These are phyloP conservation scores for Paracoccidioides brasiliensis DNA, from an alignment of 2,329 filamentous ascomycete genomes.

Conservation along the genomic window DNA sequence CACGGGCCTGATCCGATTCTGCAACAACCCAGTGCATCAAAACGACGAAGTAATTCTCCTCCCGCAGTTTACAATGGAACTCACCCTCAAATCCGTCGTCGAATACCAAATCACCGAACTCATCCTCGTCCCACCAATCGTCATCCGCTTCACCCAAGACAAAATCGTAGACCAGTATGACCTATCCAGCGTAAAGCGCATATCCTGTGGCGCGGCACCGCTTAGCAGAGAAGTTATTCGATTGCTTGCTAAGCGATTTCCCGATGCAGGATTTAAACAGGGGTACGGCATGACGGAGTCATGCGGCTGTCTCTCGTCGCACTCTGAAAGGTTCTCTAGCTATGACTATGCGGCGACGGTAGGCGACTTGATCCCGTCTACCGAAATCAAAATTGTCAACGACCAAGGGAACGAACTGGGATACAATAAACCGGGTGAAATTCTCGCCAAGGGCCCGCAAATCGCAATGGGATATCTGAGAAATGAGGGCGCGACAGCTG, in stretches of 20 bases:
- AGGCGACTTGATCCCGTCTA: slow-evolving; percentile 34
- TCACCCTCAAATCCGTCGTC: slow-evolving; percentile 41
- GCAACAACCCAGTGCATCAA: slow-evolving; percentile 47
- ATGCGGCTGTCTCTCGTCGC: slow-evolving; percentile 42
- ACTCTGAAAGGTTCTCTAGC: slow-evolving; percentile 40
- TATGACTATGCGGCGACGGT: slow-evolving; percentile 37
- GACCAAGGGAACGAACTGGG: slow-evolving; percentile 41
- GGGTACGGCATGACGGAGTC: slow-evolving; percentile 38
- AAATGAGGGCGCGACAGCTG: slow-evolving; percentile 36
- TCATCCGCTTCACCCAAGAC: slow-evolving; percentile 46
- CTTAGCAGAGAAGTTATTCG: slow-evolving; percentile 21
- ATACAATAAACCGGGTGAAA: slow-evolving; percentile 37
- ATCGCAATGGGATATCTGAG: slow-evolving; percentile 43
- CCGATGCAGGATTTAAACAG: slow-evolving; percentile 45
- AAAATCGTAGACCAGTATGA: slow-evolving; percentile 26
- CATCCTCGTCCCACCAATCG: slow-evolving; percentile 46
- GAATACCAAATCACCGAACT: slow-evolving; percentile 44
- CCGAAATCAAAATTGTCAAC: slow-evolving; percentile 42
- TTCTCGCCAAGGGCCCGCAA: slow-evolving; percentile 41
- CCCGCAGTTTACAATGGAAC: slow-evolving; percentile 48
- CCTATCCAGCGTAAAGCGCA: slow-evolving; percentile 39
- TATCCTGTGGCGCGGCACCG: slow-evolving; percentile 46
- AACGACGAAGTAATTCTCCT: slow-evolving; percentile 57
- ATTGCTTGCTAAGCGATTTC: slow-evolving; percentile 41
- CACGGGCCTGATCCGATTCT: slow-evolving; percentile 44